These are phyloP conservation scores for Schwanniomyces occidentalis DNA, from an alignment of 805 yeast species.

Conservation along the genomic window DNA sequence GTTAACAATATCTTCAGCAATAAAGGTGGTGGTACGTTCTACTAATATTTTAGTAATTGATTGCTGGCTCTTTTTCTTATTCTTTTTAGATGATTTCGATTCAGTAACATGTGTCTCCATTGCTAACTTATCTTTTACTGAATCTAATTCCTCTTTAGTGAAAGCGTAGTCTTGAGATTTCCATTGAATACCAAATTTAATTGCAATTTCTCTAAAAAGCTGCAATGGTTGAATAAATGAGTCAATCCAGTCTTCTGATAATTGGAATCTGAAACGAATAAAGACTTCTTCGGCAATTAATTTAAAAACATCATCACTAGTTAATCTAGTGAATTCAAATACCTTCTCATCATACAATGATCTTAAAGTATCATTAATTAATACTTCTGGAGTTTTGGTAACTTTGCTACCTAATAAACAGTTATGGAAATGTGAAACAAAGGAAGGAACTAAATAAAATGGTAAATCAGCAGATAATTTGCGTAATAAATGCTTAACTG, in stretches of 20 bases:
- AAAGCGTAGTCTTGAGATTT: slow-evolving; percentile 50
- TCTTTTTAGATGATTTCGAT: slow-evolving; percentile 26
- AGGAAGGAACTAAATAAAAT: slow-evolving; percentile 52
- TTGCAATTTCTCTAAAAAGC: slow-evolving; percentile 68
- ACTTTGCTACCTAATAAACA: slow-evolving; percentile 57
- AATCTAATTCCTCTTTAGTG: slow-evolving; percentile 41
- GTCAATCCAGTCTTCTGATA: slow-evolving; percentile 51
- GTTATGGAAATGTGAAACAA: slow-evolving; percentile 72
- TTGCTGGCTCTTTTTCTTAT: slow-evolving; percentile 26
- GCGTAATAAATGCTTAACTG: slow-evolving; percentile 73
- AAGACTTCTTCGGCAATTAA: slow-evolving; percentile 54
- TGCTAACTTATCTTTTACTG: slow-evolving; percentile 25
- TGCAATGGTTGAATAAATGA: slow-evolving; percentile 38
- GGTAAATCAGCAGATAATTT: slow-evolving; percentile 48
- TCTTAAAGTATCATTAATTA: slow-evolving; percentile 37
- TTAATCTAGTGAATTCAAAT: slow-evolving; percentile 44
- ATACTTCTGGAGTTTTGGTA: slow-evolving; percentile 35
- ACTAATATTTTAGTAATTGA: slow-evolving; percentile 10
- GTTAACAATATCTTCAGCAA: slow-evolving; percentile 61
- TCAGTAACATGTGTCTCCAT: slow-evolving; percentile 12
- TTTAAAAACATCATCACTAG: slow-evolving; percentile 45
- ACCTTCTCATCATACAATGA: slow-evolving; percentile 44
- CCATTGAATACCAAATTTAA: slow-evolving; percentile 88
- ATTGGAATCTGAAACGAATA: slow-evolving; percentile 61
- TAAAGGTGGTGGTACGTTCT: slow-evolving; percentile 44